Evolutionary conservation across 1,284 basidiomycete genomes (phyloP).

Genomic region (Phellinidium pouzarii): DNA sequence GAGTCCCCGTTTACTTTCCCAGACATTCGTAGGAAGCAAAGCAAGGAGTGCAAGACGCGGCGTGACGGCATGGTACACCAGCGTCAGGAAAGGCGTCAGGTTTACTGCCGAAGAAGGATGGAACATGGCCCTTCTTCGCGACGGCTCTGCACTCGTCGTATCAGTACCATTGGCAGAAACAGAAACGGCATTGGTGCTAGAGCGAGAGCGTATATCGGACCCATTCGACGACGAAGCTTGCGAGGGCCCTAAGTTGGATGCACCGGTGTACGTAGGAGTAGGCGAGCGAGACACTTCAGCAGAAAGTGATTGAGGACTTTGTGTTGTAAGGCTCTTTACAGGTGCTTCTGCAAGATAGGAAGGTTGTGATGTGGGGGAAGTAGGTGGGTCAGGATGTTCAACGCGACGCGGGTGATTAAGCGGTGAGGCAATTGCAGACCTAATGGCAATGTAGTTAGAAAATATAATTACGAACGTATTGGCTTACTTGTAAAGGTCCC

Average conservation of each 20-base stretch:
- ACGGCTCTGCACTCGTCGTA: slow-evolving; percentile 11
- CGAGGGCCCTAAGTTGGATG: slow-evolving; percentile 18
- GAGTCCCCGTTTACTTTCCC: slow-evolving; percentile 71
- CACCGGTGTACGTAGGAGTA: slow-evolving; percentile 14
- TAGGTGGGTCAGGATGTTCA: not conserved
- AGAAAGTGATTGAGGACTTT: slow-evolving; percentile 10
- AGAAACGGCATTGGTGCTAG: slow-evolving; percentile 4
- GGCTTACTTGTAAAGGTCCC: slow-evolving; percentile 73
- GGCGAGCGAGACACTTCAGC: slow-evolving; percentile 14
- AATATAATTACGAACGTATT: not conserved
- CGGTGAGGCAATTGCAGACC: slow-evolving; percentile 16
- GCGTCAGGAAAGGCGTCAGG: slow-evolving; percentile 67
- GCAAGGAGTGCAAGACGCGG: slow-evolving; percentile 76
- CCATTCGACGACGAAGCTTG: slow-evolving; percentile 12
- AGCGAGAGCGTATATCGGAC: slow-evolving; percentile 25
- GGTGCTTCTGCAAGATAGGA: slow-evolving; percentile 2
- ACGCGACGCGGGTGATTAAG: slow-evolving; percentile 11
- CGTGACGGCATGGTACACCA: slow-evolving; percentile 85
- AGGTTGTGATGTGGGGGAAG: not conserved
- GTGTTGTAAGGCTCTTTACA: slow-evolving; percentile 1
- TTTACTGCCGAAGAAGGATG: slow-evolving; percentile 39
- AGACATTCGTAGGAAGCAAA: slow-evolving; percentile 73
- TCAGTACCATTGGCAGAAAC: not conserved
- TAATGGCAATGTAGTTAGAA: not conserved
- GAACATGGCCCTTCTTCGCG: slow-evolving; percentile 24